Evolutionary conservation across 306 rosid species (phyloP), one percentile per base, ranked within the genome.

Genomic region (Hylodesmum podocarpum): DNA sequence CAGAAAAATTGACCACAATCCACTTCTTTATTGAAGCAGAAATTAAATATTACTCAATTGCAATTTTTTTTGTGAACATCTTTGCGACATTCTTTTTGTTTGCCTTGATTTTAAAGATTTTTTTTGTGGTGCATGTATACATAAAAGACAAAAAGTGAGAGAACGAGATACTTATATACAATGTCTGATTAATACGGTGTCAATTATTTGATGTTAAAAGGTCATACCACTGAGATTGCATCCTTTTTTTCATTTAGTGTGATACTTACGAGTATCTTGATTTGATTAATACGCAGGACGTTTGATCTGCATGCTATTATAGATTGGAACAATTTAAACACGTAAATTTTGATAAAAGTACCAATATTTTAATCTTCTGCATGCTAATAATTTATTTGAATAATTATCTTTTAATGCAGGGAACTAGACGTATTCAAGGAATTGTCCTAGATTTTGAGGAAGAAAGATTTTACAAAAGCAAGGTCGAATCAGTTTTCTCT

Each of bases 371-470:
- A 19, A 50, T 54, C 15, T 18, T 41, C 57, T 63, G 19, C 41
- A 15, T 27, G 58, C 34, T 68, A 55, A n/a, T n/a, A n/a, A 39
- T 9, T 37, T 70, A 21, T 70, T 76, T 70, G 29, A 37, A 5
- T 44, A 25, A 53, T 70, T 3, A 47, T 2, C 39, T 54, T 77
- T 70, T 19, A 55, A 3, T 79, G 78, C 47, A 87, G 89, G 85
- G 88, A 76, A 79, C 77, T 53, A 69, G 66, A 83, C 1, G 4
- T 3, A 57, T 86, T 51, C 66, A 87, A 77, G 93, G 89, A 41
- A 83, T 89, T 10, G 80, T 83, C 78, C 83, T 85, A 47, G 91
- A 83, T 76, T 75, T 65, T 5, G 27, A 66, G 73, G 58, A 25
- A 39, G 72, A 29, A 66, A 64, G 67, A 19, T 18, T 0, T 8